Conservation (phyloP, 331 rosid genomes). For the Rhamnella rubrinervis region DNA sequence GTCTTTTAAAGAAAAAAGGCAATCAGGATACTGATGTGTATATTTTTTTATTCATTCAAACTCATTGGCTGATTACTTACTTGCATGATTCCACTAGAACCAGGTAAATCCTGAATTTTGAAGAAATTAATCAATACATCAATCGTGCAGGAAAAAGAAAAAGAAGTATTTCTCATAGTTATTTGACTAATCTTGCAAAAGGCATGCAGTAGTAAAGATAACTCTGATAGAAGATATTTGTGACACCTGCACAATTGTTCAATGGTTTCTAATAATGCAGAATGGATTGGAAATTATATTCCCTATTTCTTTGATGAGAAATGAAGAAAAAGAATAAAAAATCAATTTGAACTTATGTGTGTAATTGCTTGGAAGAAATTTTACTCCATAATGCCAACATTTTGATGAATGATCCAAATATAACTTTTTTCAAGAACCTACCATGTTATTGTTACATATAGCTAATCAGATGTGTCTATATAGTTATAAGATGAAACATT, state of each 20-base stretch:
- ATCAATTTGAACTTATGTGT: too few species aligned
- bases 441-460: too few species aligned
- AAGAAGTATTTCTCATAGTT: neutral
- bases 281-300: too few species aligned
- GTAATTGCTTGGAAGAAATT: too few species aligned
- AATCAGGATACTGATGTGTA: conserved; percentile 26
- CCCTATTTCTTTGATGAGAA: too few species aligned
- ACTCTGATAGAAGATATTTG: neutral
- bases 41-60: conserved; percentile 18
- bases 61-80: conserved; percentile 49
- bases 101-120: conserved; percentile 80
- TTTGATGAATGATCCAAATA: too few species aligned
- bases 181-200: neutral
- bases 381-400: too few species aligned
- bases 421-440: too few species aligned
- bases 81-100: conserved; percentile 98
- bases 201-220: neutral
- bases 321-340: too few species aligned
- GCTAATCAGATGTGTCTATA: too few species aligned
- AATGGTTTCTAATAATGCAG: too few species aligned
- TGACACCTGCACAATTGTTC: neutral
- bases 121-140: conserved; percentile 18
- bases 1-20: conserved; percentile 49
- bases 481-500: too few species aligned
- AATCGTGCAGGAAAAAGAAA: conserved; percentile 21